A percentile compares a stretch with the other conserved stretches of the same genome.
Conservation (phyloP, 352 stramenopile genomes). For the Globisporangium solare region DNA sequence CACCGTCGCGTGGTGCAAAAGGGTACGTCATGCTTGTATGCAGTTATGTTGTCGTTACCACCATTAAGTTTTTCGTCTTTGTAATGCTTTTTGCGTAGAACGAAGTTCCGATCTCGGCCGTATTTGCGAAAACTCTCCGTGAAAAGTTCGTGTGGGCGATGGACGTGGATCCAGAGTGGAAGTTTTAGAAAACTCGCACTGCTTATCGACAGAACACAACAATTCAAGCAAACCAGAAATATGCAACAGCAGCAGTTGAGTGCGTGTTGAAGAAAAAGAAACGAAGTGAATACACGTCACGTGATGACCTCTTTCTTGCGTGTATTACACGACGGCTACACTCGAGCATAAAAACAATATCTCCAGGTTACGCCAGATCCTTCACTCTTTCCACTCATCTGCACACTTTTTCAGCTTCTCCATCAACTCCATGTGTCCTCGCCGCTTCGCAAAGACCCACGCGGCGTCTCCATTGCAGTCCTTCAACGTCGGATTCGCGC, state of each 20-base stretch:
- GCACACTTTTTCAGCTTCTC: slow-evolving; percentile 65
- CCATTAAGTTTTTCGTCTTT: slow-evolving; percentile 4
- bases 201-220: neutral
- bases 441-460: slow-evolving; percentile 67
- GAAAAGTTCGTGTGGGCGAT: slow-evolving; percentile 99
- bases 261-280: too few relatives aligned
- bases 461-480: slow-evolving; percentile 52
- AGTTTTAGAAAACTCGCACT: slow-evolving; percentile 71
- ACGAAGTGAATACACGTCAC: too few relatives aligned
- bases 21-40: slow-evolving; percentile 90
- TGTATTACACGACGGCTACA: too few relatives aligned
- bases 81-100: slow-evolving; percentile 39
- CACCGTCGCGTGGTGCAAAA: slow-evolving; percentile 99
- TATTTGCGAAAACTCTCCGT: slow-evolving; percentile 98
- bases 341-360: slow-evolving; percentile 5
- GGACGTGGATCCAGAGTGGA: slow-evolving; percentile 95
- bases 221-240: too few relatives aligned
- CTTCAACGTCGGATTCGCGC: slow-evolving; percentile 56
- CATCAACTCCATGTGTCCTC: slow-evolving; percentile 57
- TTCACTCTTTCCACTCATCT: slow-evolving; percentile 46
- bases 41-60: slow-evolving; percentile 12
- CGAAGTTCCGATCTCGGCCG: slow-evolving; percentile 96
- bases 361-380: neutral
- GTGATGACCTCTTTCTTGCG: too few relatives aligned
- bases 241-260: too few relatives aligned